phyloP scores from a whole-genome alignment of 2,329 filamentous ascomycete species.

The Fusarium napiforme region DNA sequence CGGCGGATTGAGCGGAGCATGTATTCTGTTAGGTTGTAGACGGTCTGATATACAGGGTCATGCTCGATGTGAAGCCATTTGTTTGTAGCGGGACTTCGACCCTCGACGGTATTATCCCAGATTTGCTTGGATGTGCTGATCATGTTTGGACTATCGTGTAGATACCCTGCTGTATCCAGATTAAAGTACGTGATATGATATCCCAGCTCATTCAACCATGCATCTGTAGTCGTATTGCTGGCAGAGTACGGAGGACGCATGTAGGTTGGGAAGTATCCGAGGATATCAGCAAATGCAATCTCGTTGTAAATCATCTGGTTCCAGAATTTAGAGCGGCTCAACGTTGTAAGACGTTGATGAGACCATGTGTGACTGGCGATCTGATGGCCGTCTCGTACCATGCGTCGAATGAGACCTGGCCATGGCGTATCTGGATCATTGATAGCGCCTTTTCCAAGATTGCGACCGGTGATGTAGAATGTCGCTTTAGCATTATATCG shows the following conservation, averaged over 20 bases:
- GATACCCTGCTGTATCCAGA: conserved; percentile 70
- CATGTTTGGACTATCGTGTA: conserved; percentile 60
- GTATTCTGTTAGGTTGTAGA: conserved; percentile 55
- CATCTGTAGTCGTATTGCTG: conserved; percentile 54
- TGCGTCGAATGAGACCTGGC: conserved; percentile 54
- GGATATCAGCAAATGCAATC: conserved; percentile 54
- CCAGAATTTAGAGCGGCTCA: conserved; percentile 49
- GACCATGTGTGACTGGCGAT: conserved; percentile 65
- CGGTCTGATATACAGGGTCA: conserved; percentile 59
- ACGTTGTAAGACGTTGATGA: conserved; percentile 55
- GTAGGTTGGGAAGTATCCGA: conserved; percentile 56
- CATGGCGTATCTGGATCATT: conserved; percentile 52
- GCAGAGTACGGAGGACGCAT: conserved; percentile 61
- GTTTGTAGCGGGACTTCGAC: conserved; percentile 31
- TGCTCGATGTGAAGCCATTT: conserved; percentile 65
- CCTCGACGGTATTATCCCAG: conserved; percentile 53
- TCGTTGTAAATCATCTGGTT: conserved; percentile 58
- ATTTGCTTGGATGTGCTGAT: conserved; percentile 59
- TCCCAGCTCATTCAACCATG: conserved; percentile 56
- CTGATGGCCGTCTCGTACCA: conserved; percentile 67
- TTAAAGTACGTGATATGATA: conserved; percentile 71
- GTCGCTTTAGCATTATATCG: conserved; percentile 52
- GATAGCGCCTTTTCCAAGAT: conserved; percentile 56
- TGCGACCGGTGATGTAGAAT: conserved; percentile 52
- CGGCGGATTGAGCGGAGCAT: conserved; percentile 53